Evolutionary conservation across 768 basidiomycete genomes (phyloP).

Genomic region (Collybia nuda): DNA sequence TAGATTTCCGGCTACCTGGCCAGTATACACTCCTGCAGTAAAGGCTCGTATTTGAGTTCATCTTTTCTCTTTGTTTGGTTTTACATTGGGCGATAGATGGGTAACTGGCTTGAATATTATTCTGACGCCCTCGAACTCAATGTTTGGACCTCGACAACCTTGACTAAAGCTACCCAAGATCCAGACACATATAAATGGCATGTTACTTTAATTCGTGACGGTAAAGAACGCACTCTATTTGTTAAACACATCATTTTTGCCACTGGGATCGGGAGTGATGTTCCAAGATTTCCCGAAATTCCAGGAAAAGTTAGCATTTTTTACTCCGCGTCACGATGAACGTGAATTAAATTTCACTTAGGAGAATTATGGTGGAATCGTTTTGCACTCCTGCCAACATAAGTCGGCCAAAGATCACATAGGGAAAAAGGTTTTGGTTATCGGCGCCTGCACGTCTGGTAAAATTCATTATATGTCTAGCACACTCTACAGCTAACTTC

Average conservation of each 20-base stretch:
- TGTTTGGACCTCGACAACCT: conserved; percentile 54
- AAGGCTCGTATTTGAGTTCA: conserved; percentile 34
- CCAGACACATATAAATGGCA: conserved; percentile 35
- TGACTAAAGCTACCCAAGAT: conserved; percentile 32
- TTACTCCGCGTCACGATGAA: background rate
- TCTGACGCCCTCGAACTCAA: conserved; percentile 60
- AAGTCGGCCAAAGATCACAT: conserved; percentile 51
- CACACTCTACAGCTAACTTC: conserved; percentile 5
- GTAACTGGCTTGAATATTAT: conserved; percentile 69
- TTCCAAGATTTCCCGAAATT: conserved; percentile 42
- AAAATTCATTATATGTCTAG: background rate
- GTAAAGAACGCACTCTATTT: conserved; percentile 37
- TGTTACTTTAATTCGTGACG: conserved; percentile 38
- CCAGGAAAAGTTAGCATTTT: conserved; percentile 39
- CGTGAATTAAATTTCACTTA: conserved; percentile 13
- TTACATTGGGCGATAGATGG: conserved; percentile 15
- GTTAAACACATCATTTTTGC: conserved; percentile 51
- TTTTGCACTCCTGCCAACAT: conserved; percentile 60
- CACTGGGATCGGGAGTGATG: conserved; percentile 51
- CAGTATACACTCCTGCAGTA: conserved; percentile 53
- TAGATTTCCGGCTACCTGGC: conserved; percentile 63
- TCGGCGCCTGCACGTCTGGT: conserved; percentile 67
- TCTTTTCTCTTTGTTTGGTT: too few relatives aligned
- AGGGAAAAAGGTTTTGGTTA: conserved; percentile 71
- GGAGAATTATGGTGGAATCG: conserved; percentile 62